Conservation (phyloP, 2,329 filamentous ascomycete species). For the Fusarium globosum region DNA sequence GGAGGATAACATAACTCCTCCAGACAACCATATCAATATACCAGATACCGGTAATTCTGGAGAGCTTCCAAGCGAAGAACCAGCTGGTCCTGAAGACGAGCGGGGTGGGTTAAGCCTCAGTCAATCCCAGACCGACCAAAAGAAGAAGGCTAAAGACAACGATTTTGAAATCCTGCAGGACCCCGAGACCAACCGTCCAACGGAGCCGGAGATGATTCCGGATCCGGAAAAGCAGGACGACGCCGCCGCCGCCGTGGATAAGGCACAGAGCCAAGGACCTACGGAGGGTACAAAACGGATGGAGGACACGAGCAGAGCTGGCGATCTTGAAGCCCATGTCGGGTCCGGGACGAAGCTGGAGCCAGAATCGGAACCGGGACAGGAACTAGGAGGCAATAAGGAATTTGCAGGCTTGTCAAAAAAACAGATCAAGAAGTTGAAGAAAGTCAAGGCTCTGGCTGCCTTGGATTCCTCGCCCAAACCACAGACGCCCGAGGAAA, state of each 20-base stretch:
- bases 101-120: slow-evolving; percentile 46
- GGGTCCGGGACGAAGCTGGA: slow-evolving; percentile 34
- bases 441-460: slow-evolving; percentile 41
- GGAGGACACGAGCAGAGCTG: slow-evolving; percentile 32
- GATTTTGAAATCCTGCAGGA: slow-evolving; percentile 47
- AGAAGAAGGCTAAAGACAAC: slow-evolving; percentile 50
- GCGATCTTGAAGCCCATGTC: slow-evolving; percentile 29
- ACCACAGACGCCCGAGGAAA: slow-evolving; percentile 31
- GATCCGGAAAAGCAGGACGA: slow-evolving; percentile 43
- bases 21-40: slow-evolving; percentile 23
- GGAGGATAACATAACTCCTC: slow-evolving; percentile 19
- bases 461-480: slow-evolving; percentile 28
- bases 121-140: slow-evolving; percentile 49
- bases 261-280: slow-evolving; percentile 32
- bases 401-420: slow-evolving; percentile 44
- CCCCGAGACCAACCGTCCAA: slow-evolving; percentile 39
- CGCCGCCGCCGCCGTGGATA: slow-evolving; percentile 41
- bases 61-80: slow-evolving; percentile 39
- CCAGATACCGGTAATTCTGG: slow-evolving; percentile 35
- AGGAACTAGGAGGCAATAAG: slow-evolving; percentile 35
- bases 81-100: slow-evolving; percentile 46
- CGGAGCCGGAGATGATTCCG: slow-evolving; percentile 41
- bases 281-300: slow-evolving; percentile 29
- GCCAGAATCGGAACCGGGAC: slow-evolving; percentile 32
- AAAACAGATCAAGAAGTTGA: slow-evolving; percentile 43